These are phyloP conservation scores for Pelomyxa schiedti DNA, from an alignment of 78 protist genomes.

Conservation along the genomic window DNA sequence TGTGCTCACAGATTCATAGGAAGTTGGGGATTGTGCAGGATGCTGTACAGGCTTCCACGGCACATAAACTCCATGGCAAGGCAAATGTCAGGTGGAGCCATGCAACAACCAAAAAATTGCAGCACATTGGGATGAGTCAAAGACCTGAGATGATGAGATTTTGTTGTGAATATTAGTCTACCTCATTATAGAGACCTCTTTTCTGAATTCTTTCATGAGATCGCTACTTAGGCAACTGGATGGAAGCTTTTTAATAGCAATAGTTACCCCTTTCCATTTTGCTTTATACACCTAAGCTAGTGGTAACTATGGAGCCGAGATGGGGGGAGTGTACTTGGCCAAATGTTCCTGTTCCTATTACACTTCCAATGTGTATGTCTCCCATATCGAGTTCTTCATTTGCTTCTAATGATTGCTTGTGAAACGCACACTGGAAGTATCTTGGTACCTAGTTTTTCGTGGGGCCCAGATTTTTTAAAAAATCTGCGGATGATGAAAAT, in stretches of 20 bases:
- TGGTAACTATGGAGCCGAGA: too few relatives aligned
- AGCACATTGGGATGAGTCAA: conserved; percentile 55
- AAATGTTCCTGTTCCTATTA: conserved; percentile 47
- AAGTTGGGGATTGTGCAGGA: not conserved
- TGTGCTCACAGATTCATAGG: too few relatives aligned
- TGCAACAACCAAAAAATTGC: conserved; percentile 49
- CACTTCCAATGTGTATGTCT: conserved; percentile 17
- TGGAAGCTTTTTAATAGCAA: conserved; percentile 52
- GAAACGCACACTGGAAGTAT: too few relatives aligned
- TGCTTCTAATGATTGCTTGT: too few relatives aligned
- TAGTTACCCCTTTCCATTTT: conserved; percentile 28
- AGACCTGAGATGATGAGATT: not conserved
- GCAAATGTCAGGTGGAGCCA: conserved; percentile 46
- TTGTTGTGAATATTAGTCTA: not conserved
- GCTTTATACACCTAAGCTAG: conserved; percentile 40
- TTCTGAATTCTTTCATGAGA: conserved; percentile 29
- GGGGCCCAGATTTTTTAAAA: too few relatives aligned
- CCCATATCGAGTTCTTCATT: conserved; percentile 1
- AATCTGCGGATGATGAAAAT: too few relatives aligned
- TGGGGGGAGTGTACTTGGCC: conserved; percentile 48
- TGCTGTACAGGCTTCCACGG: not conserved
- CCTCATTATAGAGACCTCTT: conserved; percentile 37
- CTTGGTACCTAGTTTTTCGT: too few relatives aligned
- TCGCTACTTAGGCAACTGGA: conserved; percentile 26
- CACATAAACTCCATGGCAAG: conserved; percentile 52